Evolutionary conservation across 371 early-diverging fungal species (phyloP), one percentile per base, ranked within the genome.

Genomic region (Mortierella sp.): DNA sequence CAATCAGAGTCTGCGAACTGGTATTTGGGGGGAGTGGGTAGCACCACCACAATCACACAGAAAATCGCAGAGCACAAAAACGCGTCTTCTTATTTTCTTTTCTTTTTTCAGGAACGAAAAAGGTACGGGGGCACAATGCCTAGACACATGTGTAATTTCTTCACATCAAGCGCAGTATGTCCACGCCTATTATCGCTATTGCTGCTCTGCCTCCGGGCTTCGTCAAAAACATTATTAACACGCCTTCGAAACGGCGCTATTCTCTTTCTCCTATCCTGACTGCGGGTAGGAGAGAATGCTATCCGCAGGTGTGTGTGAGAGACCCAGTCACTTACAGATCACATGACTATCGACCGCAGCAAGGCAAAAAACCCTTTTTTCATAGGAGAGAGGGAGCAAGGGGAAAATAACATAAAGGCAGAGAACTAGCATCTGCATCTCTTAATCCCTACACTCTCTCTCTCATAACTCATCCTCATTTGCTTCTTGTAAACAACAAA

Each of bases 121-220:
- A 27, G 10, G 12, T 58, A 58, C 11, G 27, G 12, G 12, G 12
- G 12, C 58, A 14, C 12, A 21, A 35, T 24, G 43, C 41, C 68
- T 68, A 68, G 68, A 41, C 68, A 68, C 68, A 41, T 68, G 38
- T 41, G 38, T 68, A 41, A 2, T 41, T 41, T 32, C 3, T 38
- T 24, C 8, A 24, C 24, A 54, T 46, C 24, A 54, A 54, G 54
- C 54, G 54, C 24, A 54, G 54, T 24, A 18, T 54, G 7, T 18
- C 35, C 32, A 63, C 35, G 5, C 63, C 16, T 12, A 14, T 12
- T 27, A 12, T n/a, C 11, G 3, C 21, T 65, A 16, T 38, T 68
- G 2, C 6, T 68, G 68, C 68, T 68, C 68, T 68, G 68, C 68
- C 68, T 24, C 68, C 68, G 3, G 68, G 68, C 68, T 38, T 68